Conservation (phyloP, 768 basidiomycete genomes). For the Russula emetica region DNA sequence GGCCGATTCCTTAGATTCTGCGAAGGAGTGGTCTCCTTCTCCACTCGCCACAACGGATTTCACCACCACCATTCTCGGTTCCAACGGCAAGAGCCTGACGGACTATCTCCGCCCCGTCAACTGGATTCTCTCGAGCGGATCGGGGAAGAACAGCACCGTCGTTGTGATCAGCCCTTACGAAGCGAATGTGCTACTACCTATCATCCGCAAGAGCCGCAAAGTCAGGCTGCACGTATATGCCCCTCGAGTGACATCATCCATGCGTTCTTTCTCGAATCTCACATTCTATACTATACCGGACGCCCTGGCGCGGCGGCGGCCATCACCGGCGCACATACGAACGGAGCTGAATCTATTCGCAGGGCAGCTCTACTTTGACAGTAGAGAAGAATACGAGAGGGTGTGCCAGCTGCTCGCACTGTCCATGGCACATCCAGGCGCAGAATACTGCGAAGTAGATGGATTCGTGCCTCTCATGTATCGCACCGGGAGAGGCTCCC, state of each 20-base stretch:
- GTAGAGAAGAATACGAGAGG: conserved; percentile 16
- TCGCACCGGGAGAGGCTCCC: conserved; percentile 5
- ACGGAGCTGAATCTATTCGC: conserved; percentile 14
- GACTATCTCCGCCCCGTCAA: conserved; percentile 24
- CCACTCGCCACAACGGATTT: conserved; percentile 20
- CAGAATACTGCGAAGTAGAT: conserved; percentile 2
- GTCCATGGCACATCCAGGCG: conserved; percentile 16
- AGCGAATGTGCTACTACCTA: conserved; percentile 19
- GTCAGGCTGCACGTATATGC: conserved; percentile 21
- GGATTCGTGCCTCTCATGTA: conserved; percentile 12
- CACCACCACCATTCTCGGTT: neutral
- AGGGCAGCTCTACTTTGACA: conserved; percentile 25
- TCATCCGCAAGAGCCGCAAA: conserved; percentile 13
- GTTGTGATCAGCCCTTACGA: conserved; percentile 19
- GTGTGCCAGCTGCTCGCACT: conserved; percentile 19
- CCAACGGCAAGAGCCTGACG: neutral
- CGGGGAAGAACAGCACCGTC: conserved; percentile 9
- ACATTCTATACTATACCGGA: conserved; percentile 9
- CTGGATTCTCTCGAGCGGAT: conserved; percentile 20
- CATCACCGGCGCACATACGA: conserved; percentile 6
- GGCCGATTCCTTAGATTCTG: neutral
- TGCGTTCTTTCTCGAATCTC: conserved; percentile 19
- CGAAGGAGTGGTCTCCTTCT: conserved; percentile 8
- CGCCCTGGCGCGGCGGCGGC: neutral
- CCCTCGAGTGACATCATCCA: conserved; percentile 10